A percentile compares a stretch with the other conserved stretches of the same genome.
phyloP scores from a whole-genome alignment of 2,329 filamentous ascomycete species.

The Chalara sp. region DNA sequence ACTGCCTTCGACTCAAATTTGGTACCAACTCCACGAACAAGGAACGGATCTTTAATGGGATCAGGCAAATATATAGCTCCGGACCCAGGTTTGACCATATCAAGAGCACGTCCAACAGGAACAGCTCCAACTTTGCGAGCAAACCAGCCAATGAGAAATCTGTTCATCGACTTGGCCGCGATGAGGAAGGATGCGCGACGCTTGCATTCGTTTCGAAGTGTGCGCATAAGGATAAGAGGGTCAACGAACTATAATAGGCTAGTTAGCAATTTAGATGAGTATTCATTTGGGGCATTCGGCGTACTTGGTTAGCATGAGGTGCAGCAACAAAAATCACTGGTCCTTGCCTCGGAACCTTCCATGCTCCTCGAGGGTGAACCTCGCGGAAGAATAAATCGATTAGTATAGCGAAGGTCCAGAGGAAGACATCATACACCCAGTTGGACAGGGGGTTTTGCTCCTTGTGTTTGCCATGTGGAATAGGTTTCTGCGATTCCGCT shows the following conservation, averaged over 20 bases:
- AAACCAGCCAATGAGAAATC: conserved; percentile 80
- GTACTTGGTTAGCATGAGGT: conserved; percentile 90
- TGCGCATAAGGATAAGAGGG: conserved; percentile 86
- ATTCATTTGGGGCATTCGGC: conserved; percentile 18
- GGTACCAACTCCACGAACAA: conserved; percentile 61
- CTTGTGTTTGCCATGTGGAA: conserved; percentile 1
- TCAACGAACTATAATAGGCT: conserved; percentile 70
- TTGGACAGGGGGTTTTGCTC: conserved; percentile 12
- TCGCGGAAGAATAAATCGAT: conserved; percentile 98
- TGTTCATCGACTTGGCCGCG: conserved; percentile 89
- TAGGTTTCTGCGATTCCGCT: too few relatives aligned
- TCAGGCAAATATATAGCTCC: conserved; percentile 87
- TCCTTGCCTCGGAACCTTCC: conserved; percentile 84
- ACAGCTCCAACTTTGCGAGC: conserved; percentile 82
- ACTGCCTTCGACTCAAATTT: conserved; percentile 70
- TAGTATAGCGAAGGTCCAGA: conserved; percentile 73
- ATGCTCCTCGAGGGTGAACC: conserved; percentile 88
- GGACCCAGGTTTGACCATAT: conserved; percentile 70
- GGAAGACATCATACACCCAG: conserved; percentile 71
- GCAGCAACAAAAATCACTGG: conserved; percentile 94
- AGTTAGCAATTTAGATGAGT: conserved; percentile 1
- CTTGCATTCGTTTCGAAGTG: conserved; percentile 74
- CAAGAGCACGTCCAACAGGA: conserved; percentile 87
- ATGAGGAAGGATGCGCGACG: conserved; percentile 89
- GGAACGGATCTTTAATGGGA: conserved; percentile 66